Conservation (phyloP, 2,329 filamentous ascomycete species). For the Pseudogymnoascus sp. region DNA sequence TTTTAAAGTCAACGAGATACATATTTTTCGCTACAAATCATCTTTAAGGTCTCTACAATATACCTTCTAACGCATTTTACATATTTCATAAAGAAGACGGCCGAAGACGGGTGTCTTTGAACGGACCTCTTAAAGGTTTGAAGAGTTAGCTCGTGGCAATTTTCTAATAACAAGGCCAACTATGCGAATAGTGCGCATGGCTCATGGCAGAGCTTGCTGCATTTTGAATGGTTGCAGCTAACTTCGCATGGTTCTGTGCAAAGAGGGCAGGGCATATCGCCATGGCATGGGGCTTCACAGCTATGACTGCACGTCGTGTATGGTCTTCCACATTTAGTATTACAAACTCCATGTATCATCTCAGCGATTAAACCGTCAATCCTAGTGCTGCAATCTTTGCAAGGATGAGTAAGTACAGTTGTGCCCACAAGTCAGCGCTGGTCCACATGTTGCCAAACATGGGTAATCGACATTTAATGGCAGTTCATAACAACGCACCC, state of each 20-base stretch:
- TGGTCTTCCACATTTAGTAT: constrained; percentile 41
- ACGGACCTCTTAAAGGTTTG: not conserved
- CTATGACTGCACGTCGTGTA: constrained; percentile 51
- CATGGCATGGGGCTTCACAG: constrained; percentile 49
- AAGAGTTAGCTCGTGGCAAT: not conserved
- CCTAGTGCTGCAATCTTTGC: constrained; percentile 41
- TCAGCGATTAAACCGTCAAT: constrained; percentile 26
- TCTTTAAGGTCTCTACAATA: not conserved
- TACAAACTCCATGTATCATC: constrained; percentile 43
- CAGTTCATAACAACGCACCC: constrained; percentile 47
- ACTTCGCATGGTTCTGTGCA: constrained; percentile 48
- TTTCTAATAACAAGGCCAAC: not conserved
- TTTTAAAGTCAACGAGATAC: not conserved
- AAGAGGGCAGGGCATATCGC: constrained; percentile 37
- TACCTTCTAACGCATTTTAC: not conserved
- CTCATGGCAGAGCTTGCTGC: constrained; percentile 49
- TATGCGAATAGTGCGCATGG: constrained; percentile 41
- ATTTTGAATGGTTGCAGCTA: constrained; percentile 50
- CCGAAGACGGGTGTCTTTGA: not conserved
- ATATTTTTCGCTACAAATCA: not conserved
- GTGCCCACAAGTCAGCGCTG: constrained; percentile 51
- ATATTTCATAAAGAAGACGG: not conserved
- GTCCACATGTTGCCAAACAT: constrained; percentile 45
- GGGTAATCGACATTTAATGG: constrained; percentile 29
- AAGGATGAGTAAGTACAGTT: constrained; percentile 41